phyloP scores from a whole-genome alignment of 1,284 basidiomycete species.

The Microstroma glucosiphilum region DNA sequence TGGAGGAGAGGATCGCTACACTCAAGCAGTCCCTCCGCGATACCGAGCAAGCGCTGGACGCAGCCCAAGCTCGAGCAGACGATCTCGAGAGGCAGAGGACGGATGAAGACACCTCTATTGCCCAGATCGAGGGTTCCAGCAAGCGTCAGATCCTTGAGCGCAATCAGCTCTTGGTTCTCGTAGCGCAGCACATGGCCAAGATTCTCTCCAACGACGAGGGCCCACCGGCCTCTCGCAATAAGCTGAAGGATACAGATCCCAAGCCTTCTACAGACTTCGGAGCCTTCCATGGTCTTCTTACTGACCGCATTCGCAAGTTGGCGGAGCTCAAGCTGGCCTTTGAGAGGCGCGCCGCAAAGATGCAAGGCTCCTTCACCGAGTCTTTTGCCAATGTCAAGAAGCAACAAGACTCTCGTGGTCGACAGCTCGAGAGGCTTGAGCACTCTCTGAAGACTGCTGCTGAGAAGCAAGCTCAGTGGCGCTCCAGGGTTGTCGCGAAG shows the following conservation, averaged over 20 bases:
- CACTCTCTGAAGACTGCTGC: constrained; percentile 73
- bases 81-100: not conserved
- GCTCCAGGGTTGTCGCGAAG: constrained; percentile 70
- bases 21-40: constrained; percentile 7
- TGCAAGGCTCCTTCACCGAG: constrained; percentile 66
- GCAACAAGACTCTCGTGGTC: constrained; percentile 81
- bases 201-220: constrained; percentile 70
- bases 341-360: constrained; percentile 75
- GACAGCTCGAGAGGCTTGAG: constrained; percentile 90
- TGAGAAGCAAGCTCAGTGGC: constrained; percentile 78
- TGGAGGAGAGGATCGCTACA: constrained; percentile 40
- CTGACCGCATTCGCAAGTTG: constrained; percentile 74
- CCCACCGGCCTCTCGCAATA: not conserved
- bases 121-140: not conserved
- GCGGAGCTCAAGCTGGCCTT: constrained; percentile 77
- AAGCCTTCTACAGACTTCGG: constrained; percentile 88
- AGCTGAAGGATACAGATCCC: constrained; percentile 60
- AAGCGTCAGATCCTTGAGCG: constrained; percentile 52
- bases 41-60: constrained; percentile 36
- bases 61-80: constrained; percentile 21
- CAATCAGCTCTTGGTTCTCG: constrained; percentile 71
- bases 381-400: constrained; percentile 72
- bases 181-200: constrained; percentile 92
- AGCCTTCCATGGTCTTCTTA: constrained; percentile 91
- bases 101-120: not conserved